These are phyloP conservation scores for Penicillium vulpinum DNA, from an alignment of 2,329 filamentous ascomycete species.

Conservation along the genomic window DNA sequence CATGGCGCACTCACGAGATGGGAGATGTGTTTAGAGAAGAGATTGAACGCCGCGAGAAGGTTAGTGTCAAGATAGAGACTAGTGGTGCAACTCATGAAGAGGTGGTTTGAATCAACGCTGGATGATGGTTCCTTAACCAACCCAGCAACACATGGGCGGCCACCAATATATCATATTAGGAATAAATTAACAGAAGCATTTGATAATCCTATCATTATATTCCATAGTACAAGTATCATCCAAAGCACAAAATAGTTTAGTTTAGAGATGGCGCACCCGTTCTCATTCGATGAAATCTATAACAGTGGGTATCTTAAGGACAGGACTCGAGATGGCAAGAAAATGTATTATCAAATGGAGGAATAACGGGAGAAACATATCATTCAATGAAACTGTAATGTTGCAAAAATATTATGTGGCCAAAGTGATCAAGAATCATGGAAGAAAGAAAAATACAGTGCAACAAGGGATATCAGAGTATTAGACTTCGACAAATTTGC, in stretches of 20 bases:
- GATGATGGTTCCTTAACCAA: not conserved
- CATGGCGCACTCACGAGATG: slow-evolving; percentile 32
- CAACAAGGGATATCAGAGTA: not conserved
- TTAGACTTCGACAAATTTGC: no score
- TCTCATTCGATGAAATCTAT: not conserved
- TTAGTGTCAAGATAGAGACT: not conserved
- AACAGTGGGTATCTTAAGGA: not conserved
- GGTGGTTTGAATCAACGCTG: slow-evolving; percentile 13
- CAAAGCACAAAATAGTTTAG: no score
- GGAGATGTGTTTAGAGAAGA: slow-evolving; percentile 28
- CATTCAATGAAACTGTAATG: not conserved
- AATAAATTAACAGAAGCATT: not conserved
- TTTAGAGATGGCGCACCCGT: not conserved
- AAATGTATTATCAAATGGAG: no score
- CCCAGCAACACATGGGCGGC: not conserved
- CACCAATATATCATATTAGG: not conserved
- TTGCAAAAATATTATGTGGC: not conserved
- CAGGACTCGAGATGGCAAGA: not conserved
- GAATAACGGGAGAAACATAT: no score
- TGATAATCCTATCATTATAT: no score
- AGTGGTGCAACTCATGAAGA: slow-evolving; percentile 17
- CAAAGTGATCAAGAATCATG: not conserved
- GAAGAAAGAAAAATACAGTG: not conserved
- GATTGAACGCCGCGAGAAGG: slow-evolving; percentile 21
- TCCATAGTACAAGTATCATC: no score